Base-by-base conservation (phyloP, 2,329 filamentous ascomycete species). In the Catunica adiposa region DNA sequence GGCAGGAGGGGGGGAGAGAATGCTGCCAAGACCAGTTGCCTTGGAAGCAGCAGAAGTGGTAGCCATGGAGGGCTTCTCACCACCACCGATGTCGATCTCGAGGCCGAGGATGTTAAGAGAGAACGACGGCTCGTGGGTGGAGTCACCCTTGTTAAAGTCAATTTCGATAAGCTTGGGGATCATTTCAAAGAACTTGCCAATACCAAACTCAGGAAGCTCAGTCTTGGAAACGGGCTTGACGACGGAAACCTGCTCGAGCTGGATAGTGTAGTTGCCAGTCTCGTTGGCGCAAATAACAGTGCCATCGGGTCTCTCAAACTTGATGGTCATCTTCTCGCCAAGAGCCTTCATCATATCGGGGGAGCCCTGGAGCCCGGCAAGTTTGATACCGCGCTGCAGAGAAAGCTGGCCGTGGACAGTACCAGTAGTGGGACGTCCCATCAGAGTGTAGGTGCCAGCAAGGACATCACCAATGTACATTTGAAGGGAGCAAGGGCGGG, bases 311-410 rank as follows among this genome's bases (percentile, higher is more conserved):
- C 57, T 37, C 38, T 53, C 50, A 20, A 54, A 57, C 25, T 65
- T 62, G 23, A 69, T 62, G 51, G 64, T 59, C 17, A 71, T 59
- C 3, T 62, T 60, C 15, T 55, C 55, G 31, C 50, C 46, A 17
- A 56, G 52, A 8, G 42, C 15, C 8, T 31, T 25, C 3, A 56
- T 31, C 54, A 56, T 58, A 20, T 56, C 52, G 47, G 7, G 14
- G 11, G 23, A 25, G 46, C 22, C 46, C n/a, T n/a, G 22, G 6
- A 57, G 62, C 34, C 81, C 82, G 0, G 79, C 82, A 2, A 72
- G 61, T 63, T 84, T 82, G 66, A 89, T 84, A 8, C 84, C 84
- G 61, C 82, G 80, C 58, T 70, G 68, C 52, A 74, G 67, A 51
- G 73, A 68, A 38, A 69, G 63, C 23, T 62, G 63, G 25, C 66